Conservation (phyloP, 2,329 filamentous ascomycete species). For the Apiospora rasikravindrae region DNA sequence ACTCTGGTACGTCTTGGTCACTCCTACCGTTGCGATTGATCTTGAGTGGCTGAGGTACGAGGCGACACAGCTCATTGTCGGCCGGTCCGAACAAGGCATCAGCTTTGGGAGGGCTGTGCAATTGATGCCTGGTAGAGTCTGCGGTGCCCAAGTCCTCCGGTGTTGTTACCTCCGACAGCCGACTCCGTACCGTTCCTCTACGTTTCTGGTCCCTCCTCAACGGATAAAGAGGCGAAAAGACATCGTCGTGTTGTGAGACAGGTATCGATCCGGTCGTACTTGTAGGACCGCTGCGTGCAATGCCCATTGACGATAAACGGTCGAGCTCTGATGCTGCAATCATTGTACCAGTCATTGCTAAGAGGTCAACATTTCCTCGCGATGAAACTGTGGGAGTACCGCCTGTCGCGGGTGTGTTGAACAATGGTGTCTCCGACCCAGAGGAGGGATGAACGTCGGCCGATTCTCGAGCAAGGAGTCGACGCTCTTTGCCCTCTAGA, state of each 20-base stretch:
- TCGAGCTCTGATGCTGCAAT: slow-evolving; percentile 37
- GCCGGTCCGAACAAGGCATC: background rate
- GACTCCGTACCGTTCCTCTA: slow-evolving; percentile 32
- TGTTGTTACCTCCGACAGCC: slow-evolving; percentile 38
- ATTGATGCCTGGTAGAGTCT: background rate
- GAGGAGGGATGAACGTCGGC: slow-evolving; percentile 37
- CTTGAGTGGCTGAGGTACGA: background rate
- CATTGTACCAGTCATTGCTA: slow-evolving; percentile 33
- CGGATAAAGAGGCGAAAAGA: slow-evolving; percentile 21
- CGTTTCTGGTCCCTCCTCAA: slow-evolving; percentile 28
- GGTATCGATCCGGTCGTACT: background rate
- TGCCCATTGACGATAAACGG: slow-evolving; percentile 28
- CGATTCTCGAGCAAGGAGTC: slow-evolving; percentile 35
- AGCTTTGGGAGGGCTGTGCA: background rate
- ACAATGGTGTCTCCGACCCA: slow-evolving; percentile 35
- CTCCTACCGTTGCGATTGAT: background rate
- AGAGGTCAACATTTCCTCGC: slow-evolving; percentile 27
- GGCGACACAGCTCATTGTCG: background rate
- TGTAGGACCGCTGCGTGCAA: background rate
- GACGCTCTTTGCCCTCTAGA: slow-evolving; percentile 33
- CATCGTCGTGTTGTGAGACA: background rate
- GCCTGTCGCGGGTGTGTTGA: slow-evolving; percentile 36
- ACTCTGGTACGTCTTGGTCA: background rate
- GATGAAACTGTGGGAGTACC: slow-evolving; percentile 20
- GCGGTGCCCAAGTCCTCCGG: slow-evolving; percentile 30